Evolutionary conservation across 164 flowering plant species (phyloP).

Genomic region (Nymphaea colorata): DNA sequence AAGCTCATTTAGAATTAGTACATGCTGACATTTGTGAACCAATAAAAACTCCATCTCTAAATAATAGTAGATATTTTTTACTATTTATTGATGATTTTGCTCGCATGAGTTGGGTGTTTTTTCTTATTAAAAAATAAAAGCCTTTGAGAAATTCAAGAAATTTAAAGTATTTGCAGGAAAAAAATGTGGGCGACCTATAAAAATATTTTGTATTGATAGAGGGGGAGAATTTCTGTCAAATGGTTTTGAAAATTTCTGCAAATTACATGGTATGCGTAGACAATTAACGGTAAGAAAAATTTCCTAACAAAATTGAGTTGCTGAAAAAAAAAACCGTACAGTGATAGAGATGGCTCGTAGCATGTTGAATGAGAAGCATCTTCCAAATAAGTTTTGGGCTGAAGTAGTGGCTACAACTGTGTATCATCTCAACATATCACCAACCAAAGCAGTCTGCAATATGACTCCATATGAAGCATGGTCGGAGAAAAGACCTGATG

Average conservation of each 20-base stretch:
- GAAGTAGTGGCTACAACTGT: background rate
- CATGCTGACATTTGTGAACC: background rate
- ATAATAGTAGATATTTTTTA: background rate
- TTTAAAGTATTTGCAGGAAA: background rate
- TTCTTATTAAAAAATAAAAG: background rate
- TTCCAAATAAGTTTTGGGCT: slow-evolving; percentile 1
- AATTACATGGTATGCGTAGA: background rate
- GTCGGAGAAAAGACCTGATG: background rate
- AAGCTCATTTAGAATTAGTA: background rate
- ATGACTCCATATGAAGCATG: slow-evolving; percentile 3
- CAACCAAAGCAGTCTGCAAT: background rate
- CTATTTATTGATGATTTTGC: background rate
- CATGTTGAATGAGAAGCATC: background rate
- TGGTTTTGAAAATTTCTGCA: background rate
- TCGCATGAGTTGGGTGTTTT: slow-evolving; percentile 1
- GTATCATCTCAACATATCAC: background rate
- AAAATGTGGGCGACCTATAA: background rate
- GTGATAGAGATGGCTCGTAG: background rate
- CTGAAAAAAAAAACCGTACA: background rate
- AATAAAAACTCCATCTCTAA: background rate
- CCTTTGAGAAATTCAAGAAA: background rate
- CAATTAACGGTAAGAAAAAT: background rate
- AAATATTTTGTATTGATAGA: background rate
- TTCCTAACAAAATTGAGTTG: background rate
- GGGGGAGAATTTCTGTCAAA: background rate